Evolutionary conservation across 2,329 filamentous ascomycete species (phyloP).

Genomic region (Chrysoporthe deuterocubensis): DNA sequence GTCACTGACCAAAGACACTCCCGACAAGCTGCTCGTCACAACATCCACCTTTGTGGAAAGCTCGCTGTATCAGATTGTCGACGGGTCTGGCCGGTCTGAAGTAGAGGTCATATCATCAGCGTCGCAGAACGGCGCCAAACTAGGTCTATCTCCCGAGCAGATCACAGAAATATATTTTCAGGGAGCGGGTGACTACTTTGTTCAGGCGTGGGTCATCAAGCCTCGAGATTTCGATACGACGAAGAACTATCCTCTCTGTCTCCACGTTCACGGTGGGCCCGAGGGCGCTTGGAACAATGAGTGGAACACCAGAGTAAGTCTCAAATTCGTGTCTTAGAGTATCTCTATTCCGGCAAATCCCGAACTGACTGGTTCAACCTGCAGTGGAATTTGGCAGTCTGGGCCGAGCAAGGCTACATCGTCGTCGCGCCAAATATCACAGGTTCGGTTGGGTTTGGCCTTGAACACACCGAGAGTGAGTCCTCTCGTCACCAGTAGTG

Average conservation of each 20-base stretch:
- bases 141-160: slow-evolving; percentile 42
- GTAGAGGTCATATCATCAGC: slow-evolving; percentile 38
- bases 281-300: slow-evolving; percentile 55
- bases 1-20: slow-evolving; percentile 34
- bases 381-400: slow-evolving; percentile 58
- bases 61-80: slow-evolving; percentile 43
- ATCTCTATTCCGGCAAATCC: not conserved
- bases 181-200: slow-evolving; percentile 39
- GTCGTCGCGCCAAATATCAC: slow-evolving; percentile 64
- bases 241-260: slow-evolving; percentile 43
- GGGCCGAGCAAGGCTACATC: slow-evolving; percentile 65
- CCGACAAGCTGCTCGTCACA: slow-evolving; percentile 41
- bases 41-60: slow-evolving; percentile 44
- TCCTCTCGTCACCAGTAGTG: slow-evolving; percentile 29
- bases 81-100: slow-evolving; percentile 31
- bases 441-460: slow-evolving; percentile 61
- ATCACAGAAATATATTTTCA: slow-evolving; percentile 47
- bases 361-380: not conserved
- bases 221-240: slow-evolving; percentile 43
- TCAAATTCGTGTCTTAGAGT: not conserved
- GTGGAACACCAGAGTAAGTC: slow-evolving; percentile 50
- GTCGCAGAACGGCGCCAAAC: slow-evolving; percentile 38
- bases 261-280: slow-evolving; percentile 47
- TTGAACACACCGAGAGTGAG: slow-evolving; percentile 37
- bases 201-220: slow-evolving; percentile 46